Evolutionary conservation across 306 rosid species (phyloP).

Genomic region (Casuarina equisetifolia): DNA sequence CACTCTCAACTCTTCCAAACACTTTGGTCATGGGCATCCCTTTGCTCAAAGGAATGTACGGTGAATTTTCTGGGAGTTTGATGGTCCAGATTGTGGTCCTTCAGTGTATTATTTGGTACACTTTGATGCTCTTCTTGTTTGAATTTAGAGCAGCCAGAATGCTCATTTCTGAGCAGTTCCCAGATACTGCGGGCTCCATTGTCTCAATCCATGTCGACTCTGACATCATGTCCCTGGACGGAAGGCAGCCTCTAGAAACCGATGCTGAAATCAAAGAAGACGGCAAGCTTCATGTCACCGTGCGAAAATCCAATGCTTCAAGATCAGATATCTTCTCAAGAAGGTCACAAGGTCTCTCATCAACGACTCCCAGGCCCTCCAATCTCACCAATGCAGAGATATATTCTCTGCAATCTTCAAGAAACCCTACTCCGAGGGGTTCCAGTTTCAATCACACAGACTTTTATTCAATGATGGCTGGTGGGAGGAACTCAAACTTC

Average conservation of each 20-base stretch:
- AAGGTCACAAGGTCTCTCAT: constrained; percentile 71
- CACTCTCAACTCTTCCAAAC: constrained; percentile 81
- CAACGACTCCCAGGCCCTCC: constrained; percentile 73
- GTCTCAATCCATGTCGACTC: constrained; percentile 91
- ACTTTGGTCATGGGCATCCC: constrained; percentile 93
- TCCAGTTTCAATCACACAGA: constrained; percentile 87
- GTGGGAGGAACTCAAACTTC: constrained; percentile 66
- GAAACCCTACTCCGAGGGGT: constrained; percentile 81
- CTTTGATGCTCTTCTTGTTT: constrained; percentile 74
- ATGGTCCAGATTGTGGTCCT: constrained; percentile 95
- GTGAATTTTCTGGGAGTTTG: constrained; percentile 67
- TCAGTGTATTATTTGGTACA: constrained; percentile 93
- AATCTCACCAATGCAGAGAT: constrained; percentile 86
- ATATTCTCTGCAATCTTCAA: constrained; percentile 72
- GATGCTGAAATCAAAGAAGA: constrained; percentile 76
- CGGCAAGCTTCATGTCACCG: constrained; percentile 79
- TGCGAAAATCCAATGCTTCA: constrained; percentile 74
- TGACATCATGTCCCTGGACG: constrained; percentile 76
- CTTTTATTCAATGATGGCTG: constrained; percentile 79
- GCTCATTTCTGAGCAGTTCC: constrained; percentile 80
- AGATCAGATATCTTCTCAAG: constrained; percentile 72
- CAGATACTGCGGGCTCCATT: constrained; percentile 79
- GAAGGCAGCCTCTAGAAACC: constrained; percentile 65
- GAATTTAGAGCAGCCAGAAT: constrained; percentile 73
- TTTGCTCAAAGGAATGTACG: constrained; percentile 81